Base-by-base conservation (phyloP, 345 rosid genomes). In the Microcos paniculata region DNA sequence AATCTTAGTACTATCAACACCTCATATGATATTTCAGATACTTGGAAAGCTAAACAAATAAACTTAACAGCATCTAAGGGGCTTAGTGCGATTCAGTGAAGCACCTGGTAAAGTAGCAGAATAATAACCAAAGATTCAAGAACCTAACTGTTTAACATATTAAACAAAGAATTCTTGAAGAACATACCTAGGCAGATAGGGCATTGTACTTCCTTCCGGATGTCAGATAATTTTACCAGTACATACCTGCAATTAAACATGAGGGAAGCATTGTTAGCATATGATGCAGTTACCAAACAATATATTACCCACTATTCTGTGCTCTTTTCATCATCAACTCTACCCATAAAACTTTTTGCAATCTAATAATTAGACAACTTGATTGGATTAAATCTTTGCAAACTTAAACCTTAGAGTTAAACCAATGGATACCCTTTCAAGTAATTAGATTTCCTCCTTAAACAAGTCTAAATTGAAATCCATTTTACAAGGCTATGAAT, bases 131-230 rank as follows among this genome's bases (percentile, higher is more conserved):
- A 28, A 58, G 16, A 72, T 45, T 58, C 55, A 43, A 45, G 6
- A 14, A 28, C 40, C 18, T 16, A 42, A 28, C 12, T 11, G n/a
- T 43, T 48, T 30, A 52, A 49, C 24, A n/a, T 14, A 46, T 23
- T 31, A 42, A 49, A 33, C 61, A 61, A 63, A 61, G 42, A 45
- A 45, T 51, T 8, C 48, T 61, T 51, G 23, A 77, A 73, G 67
- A 49, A 49, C 82, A 38, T 79, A 91, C 97, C 97, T 71, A 91
- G 72, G 76, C 94, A 92, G 72, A 92, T 92, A 3, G 92, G 94
- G 78, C 97, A 92, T 69, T 90, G 97, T 62, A 92, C 93, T 76
- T 89, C 93, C 76, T 89, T 90, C 31, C 89, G 90, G 76, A 92
- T 81, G 57, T 90, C 94, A 14, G 88, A 79, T 59, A 84, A 80